Percentiles rank a stretch among this genome's conserved stretches.
Evolutionary conservation across 305 asterid species (phyloP).

Genomic region (Ruellia speciosa): DNA sequence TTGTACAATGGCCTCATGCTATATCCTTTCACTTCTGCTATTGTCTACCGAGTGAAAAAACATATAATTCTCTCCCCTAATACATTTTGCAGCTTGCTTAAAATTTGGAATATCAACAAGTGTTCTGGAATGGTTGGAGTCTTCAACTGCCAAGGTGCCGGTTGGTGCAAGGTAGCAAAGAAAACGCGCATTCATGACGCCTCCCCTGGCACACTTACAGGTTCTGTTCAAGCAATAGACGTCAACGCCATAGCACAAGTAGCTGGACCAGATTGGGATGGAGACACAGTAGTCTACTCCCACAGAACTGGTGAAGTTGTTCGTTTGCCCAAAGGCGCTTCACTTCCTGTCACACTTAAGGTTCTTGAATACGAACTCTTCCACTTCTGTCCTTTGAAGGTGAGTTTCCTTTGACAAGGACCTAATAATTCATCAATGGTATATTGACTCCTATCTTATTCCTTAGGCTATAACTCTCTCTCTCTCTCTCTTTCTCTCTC

Average conservation of each 20-base stretch:
- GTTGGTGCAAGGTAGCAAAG: slow-evolving; percentile 82
- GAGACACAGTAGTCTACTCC: slow-evolving; percentile 60
- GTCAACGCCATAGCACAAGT: slow-evolving; percentile 53
- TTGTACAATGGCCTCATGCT: neutral
- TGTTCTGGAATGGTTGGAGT: slow-evolving; percentile 82
- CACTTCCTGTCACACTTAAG: slow-evolving; percentile 67
- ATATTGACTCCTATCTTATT: neutral
- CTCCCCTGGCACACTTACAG: slow-evolving; percentile 77
- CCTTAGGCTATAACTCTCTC: neutral
- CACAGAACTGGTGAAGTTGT: slow-evolving; percentile 54
- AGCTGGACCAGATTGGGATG: slow-evolving; percentile 75
- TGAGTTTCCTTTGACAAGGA: slow-evolving; percentile 18
- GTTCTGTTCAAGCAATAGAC: slow-evolving; percentile 60
- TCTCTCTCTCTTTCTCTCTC: slow-evolving; percentile 1
- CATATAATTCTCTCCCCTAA: neutral
- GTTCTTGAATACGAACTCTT: slow-evolving; percentile 84
- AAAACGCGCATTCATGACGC: slow-evolving; percentile 79
- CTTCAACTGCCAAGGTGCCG: slow-evolving; percentile 99
- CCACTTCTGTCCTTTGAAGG: slow-evolving; percentile 83
- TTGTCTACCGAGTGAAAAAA: slow-evolving; percentile 7
- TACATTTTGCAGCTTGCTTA: slow-evolving; percentile 75
- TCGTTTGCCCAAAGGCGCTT: slow-evolving; percentile 63
- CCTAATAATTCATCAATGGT: neutral
- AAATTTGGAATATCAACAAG: slow-evolving; percentile 84
- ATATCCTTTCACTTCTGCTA: slow-evolving; percentile 4